Conservation (phyloP, 2,329 filamentous ascomycete genomes). For the Colletotrichum costaricense region DNA sequence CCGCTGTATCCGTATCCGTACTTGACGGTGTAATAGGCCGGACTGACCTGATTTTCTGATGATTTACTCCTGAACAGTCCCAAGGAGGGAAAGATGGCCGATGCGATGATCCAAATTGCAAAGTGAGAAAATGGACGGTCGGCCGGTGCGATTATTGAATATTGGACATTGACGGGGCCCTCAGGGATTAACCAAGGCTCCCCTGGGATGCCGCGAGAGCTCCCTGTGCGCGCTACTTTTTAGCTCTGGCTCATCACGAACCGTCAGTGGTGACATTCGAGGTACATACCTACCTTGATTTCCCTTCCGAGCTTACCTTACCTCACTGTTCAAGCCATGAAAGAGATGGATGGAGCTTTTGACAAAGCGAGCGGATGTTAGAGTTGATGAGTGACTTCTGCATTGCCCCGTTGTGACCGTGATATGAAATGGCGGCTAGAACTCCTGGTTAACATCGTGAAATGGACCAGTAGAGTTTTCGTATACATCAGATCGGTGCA, state of each 20-base stretch:
- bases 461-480: conserved; percentile 9
- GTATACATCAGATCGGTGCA: not conserved
- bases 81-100: not conserved
- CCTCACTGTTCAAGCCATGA: not conserved
- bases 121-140: not conserved
- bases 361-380: not conserved
- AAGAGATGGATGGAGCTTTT: not conserved
- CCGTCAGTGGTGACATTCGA: not conserved
- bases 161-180: conserved; percentile 12
- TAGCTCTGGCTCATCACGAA: conserved; percentile 1
- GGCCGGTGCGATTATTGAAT: conserved; percentile 1
- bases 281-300: not conserved
- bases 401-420: not conserved
- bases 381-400: not conserved
- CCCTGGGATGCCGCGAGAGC: not conserved
- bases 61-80: not conserved
- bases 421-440: not conserved
- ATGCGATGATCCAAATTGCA: conserved; percentile 9
- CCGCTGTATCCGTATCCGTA: too few relatives aligned
- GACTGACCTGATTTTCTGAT: not conserved
- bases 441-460: not conserved
- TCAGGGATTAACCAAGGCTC: conserved; percentile 22
- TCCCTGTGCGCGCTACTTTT: conserved; percentile 15
- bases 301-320: not conserved
- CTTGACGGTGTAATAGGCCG: not conserved